These are phyloP conservation scores for Leishmania gerbilli DNA, from an alignment of 208 protist genomes.

Conservation along the genomic window DNA sequence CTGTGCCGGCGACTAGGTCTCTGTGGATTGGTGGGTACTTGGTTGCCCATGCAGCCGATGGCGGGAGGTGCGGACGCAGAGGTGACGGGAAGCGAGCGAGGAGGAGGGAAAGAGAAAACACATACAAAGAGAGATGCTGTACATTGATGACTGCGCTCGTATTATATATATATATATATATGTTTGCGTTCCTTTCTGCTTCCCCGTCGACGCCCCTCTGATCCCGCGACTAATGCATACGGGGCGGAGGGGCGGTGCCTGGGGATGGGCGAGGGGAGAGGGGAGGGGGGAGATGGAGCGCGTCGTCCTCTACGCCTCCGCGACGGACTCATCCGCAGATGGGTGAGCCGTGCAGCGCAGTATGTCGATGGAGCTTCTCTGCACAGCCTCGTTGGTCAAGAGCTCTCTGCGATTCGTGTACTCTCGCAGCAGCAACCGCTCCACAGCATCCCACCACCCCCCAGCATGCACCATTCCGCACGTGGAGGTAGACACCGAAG, in stretches of 20 bases:
- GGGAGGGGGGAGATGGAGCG: neutral
- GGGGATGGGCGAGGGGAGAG: neutral
- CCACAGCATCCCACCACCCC: slow-evolving; percentile 46
- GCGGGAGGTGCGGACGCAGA: too few relatives aligned
- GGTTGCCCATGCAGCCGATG: neutral
- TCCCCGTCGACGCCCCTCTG: neutral
- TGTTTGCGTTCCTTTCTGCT: too few relatives aligned
- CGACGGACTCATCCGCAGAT: neutral
- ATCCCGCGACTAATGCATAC: too few relatives aligned
- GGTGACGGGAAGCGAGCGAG: neutral
- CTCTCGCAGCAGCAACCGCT: slow-evolving; percentile 59
- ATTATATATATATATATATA: neutral
- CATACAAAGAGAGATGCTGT: neutral
- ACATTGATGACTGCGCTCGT: neutral
- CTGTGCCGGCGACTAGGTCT: neutral
- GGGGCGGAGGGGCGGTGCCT: neutral
- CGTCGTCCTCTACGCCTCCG: neutral
- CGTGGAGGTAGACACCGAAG: neutral
- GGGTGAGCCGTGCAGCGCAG: slow-evolving; percentile 10
- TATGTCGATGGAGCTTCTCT: slow-evolving; percentile 25
- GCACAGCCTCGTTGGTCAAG: slow-evolving; percentile 17
- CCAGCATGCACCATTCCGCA: neutral
- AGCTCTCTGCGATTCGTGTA: slow-evolving; percentile 32
- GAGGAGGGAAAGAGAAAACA: neutral
- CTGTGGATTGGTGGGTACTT: neutral